Percentiles rank a stretch among this genome's conserved stretches.
These are phyloP conservation scores for Anthracocystis panici-leucophaei DNA, from an alignment of 1,284 basidiomycete genomes.

Conservation along the genomic window DNA sequence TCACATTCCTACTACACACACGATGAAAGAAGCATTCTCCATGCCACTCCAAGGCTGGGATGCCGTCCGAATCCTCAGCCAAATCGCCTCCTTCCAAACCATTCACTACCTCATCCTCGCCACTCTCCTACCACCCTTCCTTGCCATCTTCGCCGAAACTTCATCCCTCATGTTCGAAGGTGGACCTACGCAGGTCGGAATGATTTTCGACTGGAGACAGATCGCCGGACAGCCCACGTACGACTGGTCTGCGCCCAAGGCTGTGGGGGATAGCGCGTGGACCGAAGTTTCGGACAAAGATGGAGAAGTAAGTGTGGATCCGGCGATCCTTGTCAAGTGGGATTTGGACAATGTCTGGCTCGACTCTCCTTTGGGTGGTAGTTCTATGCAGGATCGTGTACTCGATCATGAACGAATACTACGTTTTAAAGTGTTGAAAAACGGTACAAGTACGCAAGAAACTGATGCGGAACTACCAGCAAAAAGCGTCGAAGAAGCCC, in stretches of 20 bases:
- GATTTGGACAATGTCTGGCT: constrained; percentile 68
- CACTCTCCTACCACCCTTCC: constrained; percentile 82
- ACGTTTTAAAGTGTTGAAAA: constrained; percentile 28
- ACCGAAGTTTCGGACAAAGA: not conserved
- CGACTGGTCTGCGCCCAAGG: constrained; percentile 17
- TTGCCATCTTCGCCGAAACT: constrained; percentile 80
- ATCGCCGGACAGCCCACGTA: constrained; percentile 74
- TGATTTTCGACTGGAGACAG: constrained; percentile 97
- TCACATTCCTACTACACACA: not conserved
- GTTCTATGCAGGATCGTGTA: not conserved
- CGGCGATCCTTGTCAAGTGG: constrained; percentile 21
- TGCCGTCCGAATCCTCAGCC: constrained; percentile 38
- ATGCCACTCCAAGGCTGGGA: constrained; percentile 51
- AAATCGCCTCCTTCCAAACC: constrained; percentile 92
- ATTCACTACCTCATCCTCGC: constrained; percentile 90
- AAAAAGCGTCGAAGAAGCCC: constrained; percentile 73
- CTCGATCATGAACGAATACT: constrained; percentile 29
- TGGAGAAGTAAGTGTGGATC: constrained; percentile 9
- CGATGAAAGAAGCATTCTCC: constrained; percentile 49
- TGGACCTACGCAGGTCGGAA: constrained; percentile 84
- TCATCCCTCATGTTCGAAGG: constrained; percentile 84
- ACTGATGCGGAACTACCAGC: not conserved
- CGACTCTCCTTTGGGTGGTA: constrained; percentile 46
- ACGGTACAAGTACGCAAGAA: constrained; percentile 7
- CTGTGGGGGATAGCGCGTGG: not conserved